Base-by-base conservation (phyloP, 208 protist species). In the Trypanosoma avium region DNA sequence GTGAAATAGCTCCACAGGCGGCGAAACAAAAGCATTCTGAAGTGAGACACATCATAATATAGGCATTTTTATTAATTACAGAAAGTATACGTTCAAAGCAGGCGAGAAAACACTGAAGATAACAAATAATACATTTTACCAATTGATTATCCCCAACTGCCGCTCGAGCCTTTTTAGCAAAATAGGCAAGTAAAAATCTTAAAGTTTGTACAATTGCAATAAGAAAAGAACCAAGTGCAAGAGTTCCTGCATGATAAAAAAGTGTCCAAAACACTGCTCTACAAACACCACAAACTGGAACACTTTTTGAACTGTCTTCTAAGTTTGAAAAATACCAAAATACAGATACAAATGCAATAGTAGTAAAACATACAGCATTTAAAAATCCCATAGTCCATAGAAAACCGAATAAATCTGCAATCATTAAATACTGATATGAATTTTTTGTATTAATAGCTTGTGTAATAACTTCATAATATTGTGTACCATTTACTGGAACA, bases 61-160 rank as follows among this genome's bases (percentile, higher is more conserved):
- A 97, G 1, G 81, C 90, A 63, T 97, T 96, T 56, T 87, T 79
- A 67, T 82, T 94, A 36, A 98, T 76, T 52, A 89, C 88, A 19
- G 86, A 70, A 1, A 97, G 40, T 42, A 97, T 80, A n/a, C 72
- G 61, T 66, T 97, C 89, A 21, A 97, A 60, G 48, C 60, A 90
- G 15, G 63, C 60, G 9, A 97, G 61, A 54, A 73, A 69, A 64
- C 86, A 96, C 48, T 81, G 13, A 22, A 88, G 17, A 65, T 68
- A 81, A 30, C 48, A 67, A 1, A 82, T 1, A 10, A 92, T 12
- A 55, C 53, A 93, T 50, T 56, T 60, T 13, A 76, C 32, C 7
- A 70, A 19, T 13, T 33, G 33, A 40, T 58, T 72, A 0, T 61
- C 29, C n/a, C 33, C 54, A 4, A 33, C 3, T 6, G 27, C 15